Conservation (phyloP, 1,284 basidiomycete genomes). For the Phaffia rhodozyma region DNA sequence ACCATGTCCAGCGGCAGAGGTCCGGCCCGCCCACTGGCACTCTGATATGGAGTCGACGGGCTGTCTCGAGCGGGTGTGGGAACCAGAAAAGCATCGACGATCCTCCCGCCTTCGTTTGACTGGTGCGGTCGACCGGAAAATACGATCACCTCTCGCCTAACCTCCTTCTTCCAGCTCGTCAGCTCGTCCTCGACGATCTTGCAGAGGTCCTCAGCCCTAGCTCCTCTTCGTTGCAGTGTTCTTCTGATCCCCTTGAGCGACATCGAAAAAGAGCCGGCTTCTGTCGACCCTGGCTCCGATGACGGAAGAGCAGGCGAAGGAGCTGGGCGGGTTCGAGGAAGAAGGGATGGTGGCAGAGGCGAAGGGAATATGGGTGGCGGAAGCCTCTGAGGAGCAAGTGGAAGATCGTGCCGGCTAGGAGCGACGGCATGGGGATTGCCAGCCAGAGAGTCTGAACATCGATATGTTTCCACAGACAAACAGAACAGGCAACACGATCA, state of each 20-base stretch:
- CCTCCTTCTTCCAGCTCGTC: slow-evolving; percentile 10
- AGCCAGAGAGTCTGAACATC: no score
- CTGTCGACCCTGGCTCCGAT: neutral
- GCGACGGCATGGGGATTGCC: no score
- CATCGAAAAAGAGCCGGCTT: slow-evolving; percentile 8
- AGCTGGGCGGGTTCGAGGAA: slow-evolving; percentile 15
- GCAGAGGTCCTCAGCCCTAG: slow-evolving; percentile 11
- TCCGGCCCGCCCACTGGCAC: neutral
- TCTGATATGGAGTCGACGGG: no score
- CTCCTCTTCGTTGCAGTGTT: slow-evolving; percentile 6
- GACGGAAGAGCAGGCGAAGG: slow-evolving; percentile 6
- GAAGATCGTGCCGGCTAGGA: no score
- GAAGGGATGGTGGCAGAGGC: slow-evolving; percentile 5
- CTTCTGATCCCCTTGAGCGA: slow-evolving; percentile 15
- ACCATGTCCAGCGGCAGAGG: neutral
- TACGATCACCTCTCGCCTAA: neutral
- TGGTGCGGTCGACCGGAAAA: neutral
- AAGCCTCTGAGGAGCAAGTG: neutral
- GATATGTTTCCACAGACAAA: no score
- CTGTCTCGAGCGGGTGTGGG: neutral
- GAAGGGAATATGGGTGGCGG: slow-evolving; percentile 5
- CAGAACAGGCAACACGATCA: no score
- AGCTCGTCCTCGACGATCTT: slow-evolving; percentile 12
- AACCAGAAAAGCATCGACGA: slow-evolving; percentile 1
- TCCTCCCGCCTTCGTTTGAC: neutral